Conservation (phyloP, 495 filamentous ascomycete genomes). For the Tuber microsphaerosporum region DNA sequence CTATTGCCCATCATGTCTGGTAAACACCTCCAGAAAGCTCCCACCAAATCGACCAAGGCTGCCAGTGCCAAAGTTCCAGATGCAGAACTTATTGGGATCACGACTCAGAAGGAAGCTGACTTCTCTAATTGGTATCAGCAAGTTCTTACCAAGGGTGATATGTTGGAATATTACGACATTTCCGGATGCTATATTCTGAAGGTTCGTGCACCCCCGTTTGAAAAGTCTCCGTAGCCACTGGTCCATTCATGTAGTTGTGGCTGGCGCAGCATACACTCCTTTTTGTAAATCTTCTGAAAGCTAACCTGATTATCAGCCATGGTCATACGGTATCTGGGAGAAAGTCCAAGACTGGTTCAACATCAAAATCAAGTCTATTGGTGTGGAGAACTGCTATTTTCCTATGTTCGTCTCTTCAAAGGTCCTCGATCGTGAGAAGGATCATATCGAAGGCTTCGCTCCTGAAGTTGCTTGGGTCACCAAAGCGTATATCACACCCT, state of each 20-base stretch:
- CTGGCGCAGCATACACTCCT: too few relatives aligned
- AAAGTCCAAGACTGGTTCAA: slow-evolving; percentile 86
- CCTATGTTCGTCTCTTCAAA: slow-evolving; percentile 88
- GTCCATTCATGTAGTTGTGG: too few relatives aligned
- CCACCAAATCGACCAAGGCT: slow-evolving; percentile 47
- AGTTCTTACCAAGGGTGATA: slow-evolving; percentile 85
- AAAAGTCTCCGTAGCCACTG: too few relatives aligned
- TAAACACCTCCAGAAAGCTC: slow-evolving; percentile 35
- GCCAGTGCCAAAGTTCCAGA: slow-evolving; percentile 49
- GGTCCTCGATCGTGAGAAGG: slow-evolving; percentile 88
- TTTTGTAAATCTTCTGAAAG: slow-evolving; percentile 4
- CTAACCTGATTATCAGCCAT: slow-evolving; percentile 46
- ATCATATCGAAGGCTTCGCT: slow-evolving; percentile 94
- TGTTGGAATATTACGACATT: slow-evolving; percentile 92
- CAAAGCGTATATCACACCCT: slow-evolving; percentile 61
- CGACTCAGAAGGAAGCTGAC: slow-evolving; percentile 72
- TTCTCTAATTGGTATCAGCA: slow-evolving; percentile 94
- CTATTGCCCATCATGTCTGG: slow-evolving; percentile 31
- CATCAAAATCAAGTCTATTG: slow-evolving; percentile 72
- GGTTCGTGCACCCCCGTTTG: slow-evolving; percentile 40
- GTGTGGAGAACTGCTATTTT: slow-evolving; percentile 91
- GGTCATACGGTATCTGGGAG: slow-evolving; percentile 85
- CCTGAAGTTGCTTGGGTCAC: slow-evolving; percentile 99
- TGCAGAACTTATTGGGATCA: slow-evolving; percentile 73
- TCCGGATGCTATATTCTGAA: slow-evolving; percentile 93